Base-by-base conservation (phyloP, 2,329 filamentous ascomycete species). In the Diaporthe ampelina region DNA sequence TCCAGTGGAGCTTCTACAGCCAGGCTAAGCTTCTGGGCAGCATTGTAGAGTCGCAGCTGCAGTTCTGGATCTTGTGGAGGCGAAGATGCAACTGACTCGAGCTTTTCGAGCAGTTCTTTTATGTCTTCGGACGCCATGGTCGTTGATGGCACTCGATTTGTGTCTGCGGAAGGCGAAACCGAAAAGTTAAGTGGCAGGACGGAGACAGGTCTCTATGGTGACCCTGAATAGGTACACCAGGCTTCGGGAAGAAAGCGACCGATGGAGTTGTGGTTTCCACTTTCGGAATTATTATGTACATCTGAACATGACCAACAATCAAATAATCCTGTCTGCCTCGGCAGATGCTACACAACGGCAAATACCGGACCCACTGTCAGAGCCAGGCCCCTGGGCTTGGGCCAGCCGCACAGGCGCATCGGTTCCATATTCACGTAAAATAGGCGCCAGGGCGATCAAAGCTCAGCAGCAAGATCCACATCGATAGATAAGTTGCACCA, bases 1-100 rank as follows among this genome's bases (percentile, higher is more conserved):
- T 71, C 69, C 45, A 71, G 11, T 9, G 69, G 69, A 10, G 56
- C 40, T 21, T 71, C 69, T 21, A 71, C 69, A 5, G 69, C 69
- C 21, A 50, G 10, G 4, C 7, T 63, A 1, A 71, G 40, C 56
- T 40, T 71, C 32, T 61, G 54, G 5, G 69, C 56, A 1, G 69
- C 69, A 52, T 52, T 15, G 19, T 71, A 71, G 2, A 71, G 56
- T 13, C 69, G 69, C 6, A 40, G 56, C 21, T 37, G 40, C 3
- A 61, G 26, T 19, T 50, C 21, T 4, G 54, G 40, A 40, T 71
- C 69, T 15, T 71, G 19, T 8, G 69, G 69, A 19, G 69, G 69
- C 11, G 69, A 61, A 7, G 37, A 35, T 59, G 69, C 21, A 24
- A 71, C 58, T 37, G 69, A 58, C 56, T 71, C 69, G 29, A 71